phyloP scores from a whole-genome alignment of 495 filamentous ascomycete genomes.

The Massariosphaeria phaeospora region DNA sequence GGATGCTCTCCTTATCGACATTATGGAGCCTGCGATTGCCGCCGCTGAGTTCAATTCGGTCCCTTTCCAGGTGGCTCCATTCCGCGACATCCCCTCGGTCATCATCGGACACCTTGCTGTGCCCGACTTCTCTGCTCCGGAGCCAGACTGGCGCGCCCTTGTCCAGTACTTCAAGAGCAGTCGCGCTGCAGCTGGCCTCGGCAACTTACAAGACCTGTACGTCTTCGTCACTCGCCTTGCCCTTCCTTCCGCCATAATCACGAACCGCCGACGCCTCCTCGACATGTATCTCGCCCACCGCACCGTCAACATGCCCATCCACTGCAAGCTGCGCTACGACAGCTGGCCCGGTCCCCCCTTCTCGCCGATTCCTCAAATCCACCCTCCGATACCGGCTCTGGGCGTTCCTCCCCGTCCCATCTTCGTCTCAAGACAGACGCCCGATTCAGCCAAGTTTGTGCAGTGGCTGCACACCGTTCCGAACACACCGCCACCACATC shows the following conservation, averaged over 20 bases:
- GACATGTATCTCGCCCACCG: background rate
- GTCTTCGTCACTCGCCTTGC: conserved; percentile 9
- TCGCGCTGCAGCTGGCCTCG: background rate
- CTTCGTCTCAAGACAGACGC: background rate
- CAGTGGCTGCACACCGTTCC: conserved; percentile 6
- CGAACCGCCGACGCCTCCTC: background rate
- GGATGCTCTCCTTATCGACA: background rate
- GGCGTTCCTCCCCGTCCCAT: background rate
- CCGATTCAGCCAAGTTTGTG: conserved; percentile 2
- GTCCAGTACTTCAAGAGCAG: background rate
- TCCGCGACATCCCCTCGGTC: conserved; percentile 14
- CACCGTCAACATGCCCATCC: background rate
- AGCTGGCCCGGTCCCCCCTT: background rate
- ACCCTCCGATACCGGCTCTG: background rate
- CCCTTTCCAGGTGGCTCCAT: background rate
- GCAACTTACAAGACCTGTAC: conserved; percentile 16
- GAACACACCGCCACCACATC: background rate
- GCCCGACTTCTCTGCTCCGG: background rate
- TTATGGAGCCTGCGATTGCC: background rate
- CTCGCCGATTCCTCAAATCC: background rate
- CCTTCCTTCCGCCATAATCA: conserved; percentile 11
- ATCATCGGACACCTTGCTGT: conserved; percentile 1
- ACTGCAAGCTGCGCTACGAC: conserved; percentile 13
- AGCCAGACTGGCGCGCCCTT: background rate
- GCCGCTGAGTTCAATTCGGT: conserved; percentile 11